Base-by-base conservation (phyloP, 83 land plant genomes). In the Thuja plicata region DNA sequence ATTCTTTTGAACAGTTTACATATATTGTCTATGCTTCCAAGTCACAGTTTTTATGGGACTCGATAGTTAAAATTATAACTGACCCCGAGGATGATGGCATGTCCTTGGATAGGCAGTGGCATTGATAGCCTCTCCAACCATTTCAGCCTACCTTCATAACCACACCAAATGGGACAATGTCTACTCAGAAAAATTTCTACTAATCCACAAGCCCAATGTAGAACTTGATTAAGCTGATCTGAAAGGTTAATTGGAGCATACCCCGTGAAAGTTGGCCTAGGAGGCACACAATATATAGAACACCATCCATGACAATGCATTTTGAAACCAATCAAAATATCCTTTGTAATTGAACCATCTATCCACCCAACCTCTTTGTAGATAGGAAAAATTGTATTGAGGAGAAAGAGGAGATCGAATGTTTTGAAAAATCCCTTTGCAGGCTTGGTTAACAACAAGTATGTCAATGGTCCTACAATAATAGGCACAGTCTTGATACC, bases 401-500 rank as follows among this genome's bases (percentile, higher is more conserved):
- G 90, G 40, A 97, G 94, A 57, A 95, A 92, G 17, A 97, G 92
- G 71, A 90, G 94, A 74, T 90, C 87, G 79, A 95, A 97, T 38
- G 88, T 76, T 86, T 94, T 93, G 50, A 91, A 91, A 43, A 94
- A 96, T 71, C 93, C 95, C 92, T 95, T 97, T 37, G 92, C 95
- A 88, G 96, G 97, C 82, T 97, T 97, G 60, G 99, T 92, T 46
- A 97, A 90, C 89, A 94, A 91, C 92, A 97, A 89, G 91, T 97
- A 97, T 1, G 97, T 88, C n/a, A 97, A 93, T 40, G 99, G 99
- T 38, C 97, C 97, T 86, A 97, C 91, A 48, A 97, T 87, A 10
- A 97, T 95, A 9, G 99, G 99, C 38, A 96, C 94, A 24, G 99
- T 97, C 86, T 97, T 94, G 9, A 97, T 84, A 77, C 97, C 97